phyloP scores from a whole-genome alignment of 176 grass and related monocot genomes.

The Chloris gayana region DNA sequence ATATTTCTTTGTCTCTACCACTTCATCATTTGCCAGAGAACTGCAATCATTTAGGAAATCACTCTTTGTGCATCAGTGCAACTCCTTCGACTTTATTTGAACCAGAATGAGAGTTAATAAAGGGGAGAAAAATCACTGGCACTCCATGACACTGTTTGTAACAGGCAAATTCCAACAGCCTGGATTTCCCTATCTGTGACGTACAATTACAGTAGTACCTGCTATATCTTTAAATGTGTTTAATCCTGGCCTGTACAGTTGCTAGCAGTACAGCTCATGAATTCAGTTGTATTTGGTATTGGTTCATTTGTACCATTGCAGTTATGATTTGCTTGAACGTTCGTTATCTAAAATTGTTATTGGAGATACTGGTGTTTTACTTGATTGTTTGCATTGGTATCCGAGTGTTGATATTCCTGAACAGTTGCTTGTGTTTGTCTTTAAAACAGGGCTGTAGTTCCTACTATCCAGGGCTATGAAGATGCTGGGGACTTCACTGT shows the following conservation, averaged over 20 bases:
- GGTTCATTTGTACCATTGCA: slow-evolving; percentile 27
- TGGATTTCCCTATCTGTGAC: not conserved
- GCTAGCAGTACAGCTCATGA: slow-evolving; percentile 15
- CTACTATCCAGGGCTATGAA: slow-evolving; percentile 97
- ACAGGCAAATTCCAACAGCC: not conserved
- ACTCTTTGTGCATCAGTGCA: slow-evolving; percentile 11
- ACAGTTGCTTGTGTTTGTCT: slow-evolving; percentile 46
- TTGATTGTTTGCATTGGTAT: slow-evolving; percentile 14
- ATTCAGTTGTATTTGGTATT: slow-evolving; percentile 15
- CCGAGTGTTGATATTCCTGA: slow-evolving; percentile 43
- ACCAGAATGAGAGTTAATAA: slow-evolving; percentile 5
- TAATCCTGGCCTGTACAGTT: slow-evolving; percentile 13
- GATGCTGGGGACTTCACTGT: slow-evolving; percentile 98
- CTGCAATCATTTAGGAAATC: slow-evolving; percentile 9
- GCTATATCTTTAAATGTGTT: slow-evolving; percentile 27
- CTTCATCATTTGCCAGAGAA: slow-evolving; percentile 19
- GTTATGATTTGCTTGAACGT: slow-evolving; percentile 20
- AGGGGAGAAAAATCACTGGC: not conserved
- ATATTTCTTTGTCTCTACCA: no score
- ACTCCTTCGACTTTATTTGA: slow-evolving; percentile 15
- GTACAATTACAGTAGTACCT: slow-evolving; percentile 8
- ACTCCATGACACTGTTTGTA: slow-evolving; percentile 1
- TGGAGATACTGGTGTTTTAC: slow-evolving; percentile 10
- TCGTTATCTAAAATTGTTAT: not conserved
- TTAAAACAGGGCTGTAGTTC: slow-evolving; percentile 96